Conservation (phyloP, 352 stramenopile species). For the Phytopythium litorale region DNA sequence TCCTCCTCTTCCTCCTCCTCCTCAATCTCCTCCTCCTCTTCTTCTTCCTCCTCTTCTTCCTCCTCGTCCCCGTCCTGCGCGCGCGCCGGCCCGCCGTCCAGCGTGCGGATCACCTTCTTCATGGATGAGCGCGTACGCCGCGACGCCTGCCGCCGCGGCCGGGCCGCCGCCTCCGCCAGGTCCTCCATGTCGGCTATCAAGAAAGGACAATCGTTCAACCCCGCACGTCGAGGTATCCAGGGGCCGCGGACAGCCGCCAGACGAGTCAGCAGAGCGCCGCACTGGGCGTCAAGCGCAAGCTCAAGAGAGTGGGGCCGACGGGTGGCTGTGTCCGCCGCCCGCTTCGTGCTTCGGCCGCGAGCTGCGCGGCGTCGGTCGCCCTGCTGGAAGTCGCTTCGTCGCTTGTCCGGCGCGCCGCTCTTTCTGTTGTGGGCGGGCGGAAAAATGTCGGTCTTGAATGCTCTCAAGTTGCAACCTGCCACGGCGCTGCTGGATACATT, state of each 20-base stretch:
- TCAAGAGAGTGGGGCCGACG: background rate
- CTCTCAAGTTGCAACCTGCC: background rate
- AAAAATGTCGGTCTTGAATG: background rate
- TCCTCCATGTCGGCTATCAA: background rate
- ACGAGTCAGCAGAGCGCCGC: background rate
- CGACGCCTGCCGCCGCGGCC: slow-evolving; percentile 33
- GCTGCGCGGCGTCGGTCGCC: too few relatives aligned
- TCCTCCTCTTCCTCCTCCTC: slow-evolving; percentile 37
- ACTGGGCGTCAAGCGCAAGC: background rate
- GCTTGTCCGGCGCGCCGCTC: slow-evolving; percentile 2
- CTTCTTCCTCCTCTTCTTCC: slow-evolving; percentile 46
- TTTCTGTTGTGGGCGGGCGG: slow-evolving; percentile 6
- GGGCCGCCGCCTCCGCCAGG: slow-evolving; percentile 6
- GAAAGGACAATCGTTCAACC: background rate
- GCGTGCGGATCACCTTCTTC: slow-evolving; percentile 24
- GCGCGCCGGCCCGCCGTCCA: slow-evolving; percentile 6
- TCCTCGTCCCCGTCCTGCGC: slow-evolving; percentile 50
- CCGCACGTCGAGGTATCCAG: too few relatives aligned
- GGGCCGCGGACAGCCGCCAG: background rate
- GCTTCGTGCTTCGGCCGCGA: background rate
- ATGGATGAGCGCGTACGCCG: slow-evolving; percentile 35
- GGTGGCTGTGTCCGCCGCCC: background rate
- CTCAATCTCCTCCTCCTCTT: slow-evolving; percentile 34
- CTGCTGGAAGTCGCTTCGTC: background rate
- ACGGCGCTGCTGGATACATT: too few relatives aligned